phyloP scores from a whole-genome alignment of 2,329 filamentous ascomycete genomes.

The Immersiporthe knoxdaviesiana region DNA sequence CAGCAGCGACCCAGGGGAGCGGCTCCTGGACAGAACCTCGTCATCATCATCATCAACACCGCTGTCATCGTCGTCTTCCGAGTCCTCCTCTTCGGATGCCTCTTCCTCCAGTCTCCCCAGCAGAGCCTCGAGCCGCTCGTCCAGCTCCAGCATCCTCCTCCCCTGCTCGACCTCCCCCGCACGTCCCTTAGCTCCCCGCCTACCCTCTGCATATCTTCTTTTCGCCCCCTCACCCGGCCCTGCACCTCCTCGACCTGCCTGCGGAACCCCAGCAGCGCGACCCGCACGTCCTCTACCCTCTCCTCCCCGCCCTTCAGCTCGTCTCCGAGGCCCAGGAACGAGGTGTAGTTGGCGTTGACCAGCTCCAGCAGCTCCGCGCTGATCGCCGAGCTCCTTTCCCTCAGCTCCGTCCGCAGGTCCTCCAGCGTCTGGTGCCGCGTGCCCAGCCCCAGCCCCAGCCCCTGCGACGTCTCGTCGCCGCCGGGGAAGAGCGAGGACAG shows the following conservation, averaged over 20 bases:
- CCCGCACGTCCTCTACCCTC: conserved; percentile 84
- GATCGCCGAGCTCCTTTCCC: conserved; percentile 77
- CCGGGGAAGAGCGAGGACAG: conserved; percentile 55
- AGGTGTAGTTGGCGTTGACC: conserved; percentile 92
- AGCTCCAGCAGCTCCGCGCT: conserved; percentile 88
- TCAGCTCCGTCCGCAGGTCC: conserved; percentile 84
- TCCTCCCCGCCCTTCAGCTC: conserved; percentile 88
- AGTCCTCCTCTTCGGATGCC: conserved; percentile 37
- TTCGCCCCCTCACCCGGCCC: conserved; percentile 64
- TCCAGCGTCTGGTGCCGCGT: conserved; percentile 90
- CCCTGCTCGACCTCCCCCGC: conserved; percentile 64
- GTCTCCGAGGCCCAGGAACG: conserved; percentile 82
- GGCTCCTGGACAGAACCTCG: conserved; percentile 42
- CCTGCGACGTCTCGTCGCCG: conserved; percentile 32
- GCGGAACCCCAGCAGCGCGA: conserved; percentile 83
- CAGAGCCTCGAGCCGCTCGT: conserved; percentile 63
- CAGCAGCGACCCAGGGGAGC: conserved; percentile 51
- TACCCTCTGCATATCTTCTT: conserved; percentile 63
- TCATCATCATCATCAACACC: conserved; percentile 36
- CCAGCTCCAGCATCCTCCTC: conserved; percentile 67
- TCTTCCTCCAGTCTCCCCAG: conserved; percentile 58
- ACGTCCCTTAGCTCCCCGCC: conserved; percentile 70
- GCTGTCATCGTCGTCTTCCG: conserved; percentile 37
- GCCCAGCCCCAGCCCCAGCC: conserved; percentile 3
- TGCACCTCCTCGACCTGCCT: conserved; percentile 79